Conservation (phyloP, 164 flowering plant genomes). For the Nelumbo lutea region DNA sequence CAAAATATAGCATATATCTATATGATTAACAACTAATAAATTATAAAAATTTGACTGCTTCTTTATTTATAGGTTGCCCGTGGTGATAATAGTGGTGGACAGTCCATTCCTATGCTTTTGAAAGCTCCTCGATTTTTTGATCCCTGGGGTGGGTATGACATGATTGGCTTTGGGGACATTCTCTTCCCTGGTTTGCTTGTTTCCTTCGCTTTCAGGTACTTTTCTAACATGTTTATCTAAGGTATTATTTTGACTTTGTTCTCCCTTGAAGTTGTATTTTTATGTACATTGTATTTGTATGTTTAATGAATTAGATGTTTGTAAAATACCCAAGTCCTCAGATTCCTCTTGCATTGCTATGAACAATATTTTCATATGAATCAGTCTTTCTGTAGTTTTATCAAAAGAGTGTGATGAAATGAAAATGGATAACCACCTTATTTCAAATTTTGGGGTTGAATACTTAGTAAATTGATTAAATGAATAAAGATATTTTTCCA, state of each 20-base stretch:
- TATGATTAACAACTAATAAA: background rate
- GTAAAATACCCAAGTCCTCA: background rate
- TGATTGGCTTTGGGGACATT: slow-evolving; percentile 76
- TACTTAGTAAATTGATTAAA: too few species aligned
- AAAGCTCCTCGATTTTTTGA: slow-evolving; percentile 69
- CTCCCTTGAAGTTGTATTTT: background rate
- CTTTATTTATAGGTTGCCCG: slow-evolving; percentile 10
- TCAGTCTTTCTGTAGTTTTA: too few species aligned
- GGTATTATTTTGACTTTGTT: background rate
- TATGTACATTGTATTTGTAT: background rate
- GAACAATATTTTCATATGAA: too few species aligned
- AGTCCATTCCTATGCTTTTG: slow-evolving; percentile 70
- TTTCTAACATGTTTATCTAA: background rate
- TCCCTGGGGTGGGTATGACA: slow-evolving; percentile 76
- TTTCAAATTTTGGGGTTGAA: too few species aligned
- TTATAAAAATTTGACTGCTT: background rate
- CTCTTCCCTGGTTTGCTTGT: slow-evolving; percentile 62
- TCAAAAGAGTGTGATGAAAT: too few species aligned
- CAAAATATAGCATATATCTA: too few species aligned
- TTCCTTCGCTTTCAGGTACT: slow-evolving; percentile 62
- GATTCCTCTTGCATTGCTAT: background rate
- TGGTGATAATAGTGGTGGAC: slow-evolving; percentile 50
- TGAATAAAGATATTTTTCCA: too few species aligned
- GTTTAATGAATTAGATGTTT: background rate
- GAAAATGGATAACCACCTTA: too few species aligned